Evolutionary conservation across 352 stramenopile genomes (phyloP), one percentile per base, ranked within the genome.

Genomic region (Phytophthora vignae): DNA sequence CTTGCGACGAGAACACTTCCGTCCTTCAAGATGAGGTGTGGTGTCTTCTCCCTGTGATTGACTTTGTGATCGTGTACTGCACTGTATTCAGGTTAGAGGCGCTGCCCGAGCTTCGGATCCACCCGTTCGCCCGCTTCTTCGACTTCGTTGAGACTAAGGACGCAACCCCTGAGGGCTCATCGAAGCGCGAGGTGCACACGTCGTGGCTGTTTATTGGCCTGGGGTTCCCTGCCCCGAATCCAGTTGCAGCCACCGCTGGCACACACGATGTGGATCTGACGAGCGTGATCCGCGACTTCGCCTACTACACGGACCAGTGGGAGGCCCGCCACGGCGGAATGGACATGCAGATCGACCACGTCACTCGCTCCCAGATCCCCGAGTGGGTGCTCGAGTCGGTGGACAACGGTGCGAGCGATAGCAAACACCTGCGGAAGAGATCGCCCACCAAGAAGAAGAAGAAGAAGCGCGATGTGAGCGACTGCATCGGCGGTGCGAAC

Each of bases 41-140:
- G 31, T 60, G 36, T 29, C 17, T 2, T 55, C 7, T 38, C 33
- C 31, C 22, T 54, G 48, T 42, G 44, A 63, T 69, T 71, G 27
- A 65, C 54, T 53, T 54, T 21, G 21, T 49, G 7, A 31, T 31
- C 27, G 8, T 25, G 22, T 40, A 10, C 27, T 46, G 11, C 42
- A 55, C 21, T 57, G 15, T 12, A 12, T 67, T 21, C 61, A 93
- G 84, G 38, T 56, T 96, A 59, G 90, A 96, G 67, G 60, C 71
- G 12, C 65, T 94, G 4, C 81, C 82, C 0, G 73, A 87, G 10
- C 56, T 95, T 25, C 81, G 82, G 4, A 84, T 91, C 46, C 76
- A 92, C 33, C 90, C 90, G 19, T 94, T 96, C 42, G 88, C 88
- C 46, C 87, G 87, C n/a, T 95, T 95, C 70, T 95, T 90, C 57